Evolutionary conservation across 176 grass and related monocot genomes (phyloP), one percentile per base, ranked within the genome.

Genomic region (Oryza glumipatula): DNA sequence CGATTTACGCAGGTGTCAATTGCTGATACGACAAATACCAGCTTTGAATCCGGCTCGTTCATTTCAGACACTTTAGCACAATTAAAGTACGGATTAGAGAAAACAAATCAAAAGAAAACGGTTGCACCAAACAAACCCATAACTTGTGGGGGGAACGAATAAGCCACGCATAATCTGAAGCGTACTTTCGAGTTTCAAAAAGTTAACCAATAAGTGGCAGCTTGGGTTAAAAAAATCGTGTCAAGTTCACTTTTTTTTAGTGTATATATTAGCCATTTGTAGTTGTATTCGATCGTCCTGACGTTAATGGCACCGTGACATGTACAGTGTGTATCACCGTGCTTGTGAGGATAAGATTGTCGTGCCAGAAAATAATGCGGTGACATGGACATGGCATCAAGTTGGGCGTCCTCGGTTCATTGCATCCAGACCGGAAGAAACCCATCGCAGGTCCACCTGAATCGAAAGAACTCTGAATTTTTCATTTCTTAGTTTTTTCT

Each of bases 321-420:
- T 11, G 48, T 26, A 32, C 30, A 32, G 30, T 32, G 26, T 72
- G 9, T 65, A 22, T n/a, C 56, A 61, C 56, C 56, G 56, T 63
- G 24, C 56, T 7, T 67, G 81, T 12, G 4, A 47, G 21, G 72
- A 89, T 85, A 85, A 76, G 77, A 81, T 43, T 16, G 64, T 38
- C 64, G 11, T 36, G 63, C 58, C 17, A 58, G 54, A 58, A 58
- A 58, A 58, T 58, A 56, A 58, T 22, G 75, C 38, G 61, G 9
- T 32, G 56, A 78, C 67, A 11, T 22, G 68, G 80, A 69, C 79
- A 16, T 30, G 68, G 28, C 48, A 70, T 52, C 74, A 51, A 30
- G 46, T 68, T 36, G 61, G 58, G 23, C 8, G 80, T 46, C 60
- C 68, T 52, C 10, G 80, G 84, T 87, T 83, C 88, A 70, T 0